Evolutionary conservation across 148 eudicot species (phyloP).

Genomic region (Diospyros kaki): DNA sequence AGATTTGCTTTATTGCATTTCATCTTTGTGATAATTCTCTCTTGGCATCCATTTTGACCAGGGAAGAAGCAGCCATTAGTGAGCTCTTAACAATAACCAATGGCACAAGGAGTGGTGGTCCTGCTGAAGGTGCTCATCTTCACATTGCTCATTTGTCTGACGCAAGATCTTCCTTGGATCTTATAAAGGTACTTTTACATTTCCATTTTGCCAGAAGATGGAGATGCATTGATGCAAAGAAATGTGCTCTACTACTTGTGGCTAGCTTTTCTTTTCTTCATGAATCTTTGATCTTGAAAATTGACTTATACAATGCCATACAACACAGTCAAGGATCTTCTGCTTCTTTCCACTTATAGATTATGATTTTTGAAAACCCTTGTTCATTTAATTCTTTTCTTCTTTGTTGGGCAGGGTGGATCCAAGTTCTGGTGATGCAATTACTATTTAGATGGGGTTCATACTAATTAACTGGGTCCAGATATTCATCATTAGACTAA

Average conservation of each 20-base stretch:
- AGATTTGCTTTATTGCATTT: not conserved
- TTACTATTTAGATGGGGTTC: no score
- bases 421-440: no score
- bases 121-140: conserved; percentile 96
- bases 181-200: conserved; percentile 54
- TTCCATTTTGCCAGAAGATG: not conserved
- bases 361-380: no score
- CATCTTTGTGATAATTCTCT: not conserved
- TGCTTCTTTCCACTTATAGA: no score
- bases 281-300: not conserved
- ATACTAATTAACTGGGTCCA: no score
- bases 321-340: no score
- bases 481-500: no score
- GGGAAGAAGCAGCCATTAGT: conserved; percentile 91
- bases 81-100: conserved; percentile 64
- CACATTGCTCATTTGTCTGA: conserved; percentile 92
- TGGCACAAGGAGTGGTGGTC: conserved; percentile 68
- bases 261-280: not conserved
- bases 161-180: conserved; percentile 73
- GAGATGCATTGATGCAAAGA: not conserved
- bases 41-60: conserved; percentile 9
- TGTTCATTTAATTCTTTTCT: no score
- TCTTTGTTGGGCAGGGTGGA: no score
- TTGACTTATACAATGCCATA: no score
- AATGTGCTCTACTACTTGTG: not conserved